Evolutionary conservation across 202 grass and related monocot genomes (phyloP), one percentile per base, ranked within the genome.

Genomic region (Musa balbisiana): DNA sequence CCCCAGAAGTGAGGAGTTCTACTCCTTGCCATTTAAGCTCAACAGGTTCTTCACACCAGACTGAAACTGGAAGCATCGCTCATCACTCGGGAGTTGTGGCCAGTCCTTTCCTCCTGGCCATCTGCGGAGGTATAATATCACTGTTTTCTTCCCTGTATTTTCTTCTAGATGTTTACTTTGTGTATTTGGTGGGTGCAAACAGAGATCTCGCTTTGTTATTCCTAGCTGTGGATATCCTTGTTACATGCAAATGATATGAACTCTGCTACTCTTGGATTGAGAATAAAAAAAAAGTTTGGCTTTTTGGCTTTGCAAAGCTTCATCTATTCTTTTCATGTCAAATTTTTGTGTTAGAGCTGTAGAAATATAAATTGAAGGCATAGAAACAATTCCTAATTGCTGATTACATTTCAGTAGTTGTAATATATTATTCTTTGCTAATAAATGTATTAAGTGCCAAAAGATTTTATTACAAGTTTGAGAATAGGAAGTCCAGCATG

Each of bases 1-100:
- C 21, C n/a, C 11, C 20, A 63, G 74, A 23, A 77, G 49, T 52
- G 49, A 77, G 62, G 74, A 77, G 52, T 77, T 77, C 25, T 77
- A 77, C 29, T 11, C 49, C 14, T 52, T 77, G 58, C 74, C 74
- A 2, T 77, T 66, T 12, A 77, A 77, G 2, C 74, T 77, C 12
- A 15, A 27, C 15, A 77, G 62, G 5, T 77, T 77, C 74, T 77
- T 77, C 21, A 59, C 74, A 26, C 9, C 74, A 6, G 22, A 59
- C 25, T 75, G 73, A 75, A 33, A 11, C 26, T 22, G 26, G 10
- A 12, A 23, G 11, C 22, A 20, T n/a, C 60, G 9, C 19, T 8
- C n/a, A 20, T 62, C 19, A 6, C 33, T 43, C 16, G 24, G 16
- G 16, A 21, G 60, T 20, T 9, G 21, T 63, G 9, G n/a, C 56